These are phyloP conservation scores for Leishmania amazonensis DNA, from an alignment of 208 protist genomes.

Conservation along the genomic window DNA sequence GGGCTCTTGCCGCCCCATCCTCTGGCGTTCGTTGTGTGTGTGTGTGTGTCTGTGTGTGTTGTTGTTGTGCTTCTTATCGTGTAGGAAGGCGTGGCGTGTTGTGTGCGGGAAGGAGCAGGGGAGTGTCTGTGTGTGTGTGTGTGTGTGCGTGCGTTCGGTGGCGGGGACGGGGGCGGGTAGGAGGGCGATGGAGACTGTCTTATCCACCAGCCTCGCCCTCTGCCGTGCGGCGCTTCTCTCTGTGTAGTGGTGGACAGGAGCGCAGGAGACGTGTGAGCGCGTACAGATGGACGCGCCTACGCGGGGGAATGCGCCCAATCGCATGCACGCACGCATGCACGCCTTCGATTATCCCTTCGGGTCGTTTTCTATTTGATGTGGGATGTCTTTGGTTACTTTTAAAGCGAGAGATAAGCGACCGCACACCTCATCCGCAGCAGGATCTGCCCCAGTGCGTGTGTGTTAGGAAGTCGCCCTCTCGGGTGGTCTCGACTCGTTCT, in stretches of 20 bases:
- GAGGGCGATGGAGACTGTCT: neutral
- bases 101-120: too few species aligned
- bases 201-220: neutral
- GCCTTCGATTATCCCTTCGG: neutral
- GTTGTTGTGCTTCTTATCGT: neutral
- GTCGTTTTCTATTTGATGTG: neutral
- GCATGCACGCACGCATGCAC: neutral
- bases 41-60: too few species aligned
- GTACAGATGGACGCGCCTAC: neutral
- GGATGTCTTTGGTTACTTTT: neutral
- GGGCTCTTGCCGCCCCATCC: neutral
- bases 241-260: neutral
- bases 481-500: neutral
- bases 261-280: neutral
- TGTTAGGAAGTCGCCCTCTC: neutral
- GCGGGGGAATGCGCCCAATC: neutral
- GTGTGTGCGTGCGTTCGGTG: neutral
- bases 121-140: neutral
- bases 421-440: too few species aligned
- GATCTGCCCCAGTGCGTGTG: neutral
- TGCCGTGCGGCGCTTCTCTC: neutral
- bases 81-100: neutral
- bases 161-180: neutral
- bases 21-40: neutral
- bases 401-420: too few species aligned